Evolutionary conservation across 2,329 filamentous ascomycete species (phyloP).

Genomic region (Ramularia collo-cygni): DNA sequence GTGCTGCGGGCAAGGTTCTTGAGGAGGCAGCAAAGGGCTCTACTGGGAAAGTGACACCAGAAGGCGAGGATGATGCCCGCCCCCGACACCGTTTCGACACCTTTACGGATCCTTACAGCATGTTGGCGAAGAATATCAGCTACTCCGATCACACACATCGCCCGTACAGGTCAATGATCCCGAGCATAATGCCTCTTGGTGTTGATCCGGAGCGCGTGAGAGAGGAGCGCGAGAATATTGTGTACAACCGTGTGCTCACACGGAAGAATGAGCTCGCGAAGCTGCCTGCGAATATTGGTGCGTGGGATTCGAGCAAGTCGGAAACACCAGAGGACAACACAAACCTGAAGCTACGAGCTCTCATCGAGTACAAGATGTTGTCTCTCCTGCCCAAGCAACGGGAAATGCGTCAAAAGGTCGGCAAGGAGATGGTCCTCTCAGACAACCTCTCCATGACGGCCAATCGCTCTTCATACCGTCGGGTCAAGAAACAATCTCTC

Average conservation of each 20-base stretch:
- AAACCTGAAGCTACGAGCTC: slow-evolving; percentile 74
- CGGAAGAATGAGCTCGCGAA: slow-evolving; percentile 78
- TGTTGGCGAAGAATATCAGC: slow-evolving; percentile 55
- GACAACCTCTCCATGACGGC: slow-evolving; percentile 97
- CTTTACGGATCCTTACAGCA: slow-evolving; percentile 65
- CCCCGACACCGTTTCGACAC: slow-evolving; percentile 56
- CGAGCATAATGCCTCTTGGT: slow-evolving; percentile 81
- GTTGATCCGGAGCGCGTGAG: slow-evolving; percentile 80
- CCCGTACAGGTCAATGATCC: slow-evolving; percentile 70
- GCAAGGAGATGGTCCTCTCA: slow-evolving; percentile 87
- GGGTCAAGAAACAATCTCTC: slow-evolving; percentile 95
- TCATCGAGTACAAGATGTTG: slow-evolving; percentile 93
- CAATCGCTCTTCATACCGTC: slow-evolving; percentile 81
- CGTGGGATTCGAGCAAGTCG: slow-evolving; percentile 70
- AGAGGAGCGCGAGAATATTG: slow-evolving; percentile 77
- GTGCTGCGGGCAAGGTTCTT: slow-evolving; percentile 44
- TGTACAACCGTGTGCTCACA: slow-evolving; percentile 84
- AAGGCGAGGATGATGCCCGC: slow-evolving; percentile 28
- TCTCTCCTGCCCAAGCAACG: slow-evolving; percentile 84
- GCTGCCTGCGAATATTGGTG: slow-evolving; percentile 75
- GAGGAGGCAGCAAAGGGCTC: slow-evolving; percentile 42
- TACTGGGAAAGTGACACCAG: slow-evolving; percentile 32
- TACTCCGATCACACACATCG: slow-evolving; percentile 74
- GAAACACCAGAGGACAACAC: slow-evolving; percentile 68
- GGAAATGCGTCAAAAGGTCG: slow-evolving; percentile 75